A percentile compares a stretch with the other conserved stretches of the same genome.
phyloP scores from a whole-genome alignment of 139 green algal genomes.

The Desmodesmus armatus region DNA sequence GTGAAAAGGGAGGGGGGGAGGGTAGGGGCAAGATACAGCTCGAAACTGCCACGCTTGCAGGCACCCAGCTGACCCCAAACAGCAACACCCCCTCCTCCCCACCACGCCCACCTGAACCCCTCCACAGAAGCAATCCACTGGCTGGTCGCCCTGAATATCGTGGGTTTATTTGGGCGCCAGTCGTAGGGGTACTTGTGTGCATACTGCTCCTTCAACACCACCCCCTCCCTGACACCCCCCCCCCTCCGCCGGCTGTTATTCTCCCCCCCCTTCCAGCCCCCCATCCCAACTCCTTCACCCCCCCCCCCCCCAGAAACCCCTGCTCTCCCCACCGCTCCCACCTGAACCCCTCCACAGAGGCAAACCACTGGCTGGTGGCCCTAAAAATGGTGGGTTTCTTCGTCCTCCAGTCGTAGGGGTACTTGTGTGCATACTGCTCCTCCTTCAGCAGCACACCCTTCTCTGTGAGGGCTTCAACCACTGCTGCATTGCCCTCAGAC shows the following conservation, averaged over 20 bases:
- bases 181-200: slow-evolving; percentile 99
- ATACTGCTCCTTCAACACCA: slow-evolving; percentile 94
- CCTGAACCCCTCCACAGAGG: slow-evolving; percentile 92
- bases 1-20: too few relatives aligned
- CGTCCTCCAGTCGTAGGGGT: slow-evolving; percentile 99
- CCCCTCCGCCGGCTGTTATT: too few relatives aligned
- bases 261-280: too few relatives aligned
- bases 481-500: slow-evolving; percentile 87
- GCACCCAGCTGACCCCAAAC: too few relatives aligned
- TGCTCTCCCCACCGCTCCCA: neutral
- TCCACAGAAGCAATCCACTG: slow-evolving; percentile 93
- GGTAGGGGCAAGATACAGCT: neutral
- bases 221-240: too few relatives aligned
- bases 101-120: slow-evolving; percentile 79
- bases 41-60: too few relatives aligned
- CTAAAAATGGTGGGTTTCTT: slow-evolving; percentile 99
- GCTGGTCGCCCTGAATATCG: slow-evolving; percentile 97
- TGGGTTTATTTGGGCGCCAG: slow-evolving; percentile 99
- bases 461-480: slow-evolving; percentile 75
- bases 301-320: neutral
- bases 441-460: slow-evolving; percentile 84
- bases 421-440: slow-evolving; percentile 98
- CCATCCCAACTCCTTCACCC: neutral
- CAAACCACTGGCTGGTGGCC: slow-evolving; percentile 94
- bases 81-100: neutral